Percentiles rank a stretch among this genome's conserved stretches.
Evolutionary conservation across 1,139 yeast genomes (phyloP).

Genomic region (Suhomyces anneliseae): DNA sequence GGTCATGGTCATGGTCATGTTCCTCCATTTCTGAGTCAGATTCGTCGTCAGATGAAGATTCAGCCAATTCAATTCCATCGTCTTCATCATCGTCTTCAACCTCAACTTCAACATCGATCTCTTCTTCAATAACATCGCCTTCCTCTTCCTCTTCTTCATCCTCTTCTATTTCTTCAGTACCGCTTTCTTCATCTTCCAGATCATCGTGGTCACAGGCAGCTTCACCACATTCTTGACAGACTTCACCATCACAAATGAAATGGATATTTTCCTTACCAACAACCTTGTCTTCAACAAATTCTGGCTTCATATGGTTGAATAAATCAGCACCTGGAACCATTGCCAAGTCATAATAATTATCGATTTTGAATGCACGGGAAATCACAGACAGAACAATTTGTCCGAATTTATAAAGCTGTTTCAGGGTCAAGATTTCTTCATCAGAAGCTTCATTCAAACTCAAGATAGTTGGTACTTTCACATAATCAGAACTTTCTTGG

Average conservation of each 20-base stretch:
- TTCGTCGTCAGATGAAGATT: slow-evolving; percentile 16
- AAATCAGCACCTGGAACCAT: slow-evolving; percentile 91
- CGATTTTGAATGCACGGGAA: slow-evolving; percentile 80
- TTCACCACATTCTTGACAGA: slow-evolving; percentile 74
- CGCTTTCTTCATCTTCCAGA: slow-evolving; percentile 27
- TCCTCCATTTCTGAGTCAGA: slow-evolving; percentile 14
- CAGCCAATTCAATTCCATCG: slow-evolving; percentile 7
- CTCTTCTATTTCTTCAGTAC: slow-evolving; percentile 25
- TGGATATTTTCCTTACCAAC: slow-evolving; percentile 60
- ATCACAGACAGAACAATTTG: slow-evolving; percentile 59
- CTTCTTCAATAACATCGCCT: slow-evolving; percentile 14
- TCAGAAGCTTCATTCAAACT: slow-evolving; percentile 7
- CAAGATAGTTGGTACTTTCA: slow-evolving; percentile 44
- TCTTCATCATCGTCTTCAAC: slow-evolving; percentile 8
- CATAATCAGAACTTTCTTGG: slow-evolving; percentile 19
- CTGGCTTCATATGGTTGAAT: slow-evolving; percentile 67
- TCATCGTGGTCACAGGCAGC: slow-evolving; percentile 52
- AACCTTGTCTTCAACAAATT: slow-evolving; percentile 16
- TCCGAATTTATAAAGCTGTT: slow-evolving; percentile 45
- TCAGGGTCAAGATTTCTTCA: slow-evolving; percentile 9
- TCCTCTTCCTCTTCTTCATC: slow-evolving; percentile 22
- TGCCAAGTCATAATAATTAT: slow-evolving; percentile 68
- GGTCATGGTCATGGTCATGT: slow-evolving; percentile 2
- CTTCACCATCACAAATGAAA: slow-evolving; percentile 70
- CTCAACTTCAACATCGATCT: slow-evolving; percentile 4